Conservation (phyloP, 225 moss, liverwort and hornwort species). For the Straminergon stramineum region DNA sequence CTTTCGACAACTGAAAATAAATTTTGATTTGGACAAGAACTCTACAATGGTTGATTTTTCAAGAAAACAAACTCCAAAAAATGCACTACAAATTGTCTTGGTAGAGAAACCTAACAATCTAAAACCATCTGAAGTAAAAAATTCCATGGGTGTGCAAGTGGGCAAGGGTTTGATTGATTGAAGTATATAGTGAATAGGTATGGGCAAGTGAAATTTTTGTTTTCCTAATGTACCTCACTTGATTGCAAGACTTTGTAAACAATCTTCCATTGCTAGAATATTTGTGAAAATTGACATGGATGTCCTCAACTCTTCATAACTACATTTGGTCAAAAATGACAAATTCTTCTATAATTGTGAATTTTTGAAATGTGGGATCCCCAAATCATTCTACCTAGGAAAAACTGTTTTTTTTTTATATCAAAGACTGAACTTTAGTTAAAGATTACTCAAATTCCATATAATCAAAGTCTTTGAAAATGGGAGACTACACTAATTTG, state of each 20-base stretch:
- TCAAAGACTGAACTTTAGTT: background rate
- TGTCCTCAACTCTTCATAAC: background rate
- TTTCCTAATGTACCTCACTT: too few species aligned
- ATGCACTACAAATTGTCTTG: background rate
- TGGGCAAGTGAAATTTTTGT: background rate
- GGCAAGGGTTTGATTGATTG: background rate
- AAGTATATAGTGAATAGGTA: background rate
- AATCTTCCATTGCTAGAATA: background rate
- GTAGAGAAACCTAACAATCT: background rate
- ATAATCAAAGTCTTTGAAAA: background rate
- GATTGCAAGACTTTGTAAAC: background rate
- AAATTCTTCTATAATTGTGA: background rate
- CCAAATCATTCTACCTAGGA: rapidly evolving
- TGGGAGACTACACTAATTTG: rapidly evolving
- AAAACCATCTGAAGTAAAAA: background rate
- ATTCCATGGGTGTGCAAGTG: rapidly evolving
- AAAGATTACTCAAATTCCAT: background rate
- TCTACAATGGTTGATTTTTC: background rate
- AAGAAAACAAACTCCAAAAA: background rate
- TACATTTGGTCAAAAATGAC: background rate
- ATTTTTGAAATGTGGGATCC: background rate
- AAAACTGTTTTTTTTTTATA: rapidly evolving
- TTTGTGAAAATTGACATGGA: background rate
- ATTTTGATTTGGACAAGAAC: background rate
- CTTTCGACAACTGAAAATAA: rapidly evolving